Base-by-base conservation (phyloP, 305 asterid species). In the Plantago rigida region DNA sequence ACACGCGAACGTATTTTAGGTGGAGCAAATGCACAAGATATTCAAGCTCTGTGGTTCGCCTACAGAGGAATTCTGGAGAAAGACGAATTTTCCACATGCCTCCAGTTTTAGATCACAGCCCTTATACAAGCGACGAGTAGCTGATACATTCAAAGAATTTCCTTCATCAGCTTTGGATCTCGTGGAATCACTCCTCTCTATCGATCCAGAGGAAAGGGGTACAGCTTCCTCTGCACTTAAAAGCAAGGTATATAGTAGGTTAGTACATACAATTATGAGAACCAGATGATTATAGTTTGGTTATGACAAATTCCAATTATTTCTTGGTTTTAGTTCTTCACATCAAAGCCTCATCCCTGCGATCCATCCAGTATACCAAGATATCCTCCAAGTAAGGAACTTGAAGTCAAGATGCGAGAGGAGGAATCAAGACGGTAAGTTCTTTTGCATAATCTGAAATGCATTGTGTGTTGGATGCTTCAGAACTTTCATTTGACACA, bases 41-140 rank as follows among this genome's bases (percentile, higher is more conserved):
- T 84, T 89, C 78, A 89, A 89, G 83, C 78, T 89, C 29, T 89
- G 97, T 69, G 97, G 97, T 56, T 89, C 97, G 28, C 97, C 97
- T 29, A 71, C 87, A 15, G 87, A 81, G 57, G 85, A 78, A 36
- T 89, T 79, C 63, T 87, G 95, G 97, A 80, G 65, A 44, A 83
- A 71, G 67, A 62, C 86, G 10, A 86, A 82, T 65, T 70, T 81
- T 51, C 94, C 87, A 13, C 87, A 79, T 56, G 89, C 91, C 34
- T 75, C 83, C 58, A 89, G 91, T 65, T 89, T 86, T 50, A 86
- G 78, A 63, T 78, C 95, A 13, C 87, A 82, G 47, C 79, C 65
- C 42, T 46, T 60, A 13, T 86, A 89, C 76, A 79, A 63, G 74
- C 82, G 95, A 12, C 71, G 84, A 34, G 53, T 89, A 47, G 68